Percentiles rank a stretch among this genome's conserved stretches.
These are phyloP conservation scores for Hyaloscypha variabilis DNA, from an alignment of 495 filamentous ascomycete species.

Conservation along the genomic window DNA sequence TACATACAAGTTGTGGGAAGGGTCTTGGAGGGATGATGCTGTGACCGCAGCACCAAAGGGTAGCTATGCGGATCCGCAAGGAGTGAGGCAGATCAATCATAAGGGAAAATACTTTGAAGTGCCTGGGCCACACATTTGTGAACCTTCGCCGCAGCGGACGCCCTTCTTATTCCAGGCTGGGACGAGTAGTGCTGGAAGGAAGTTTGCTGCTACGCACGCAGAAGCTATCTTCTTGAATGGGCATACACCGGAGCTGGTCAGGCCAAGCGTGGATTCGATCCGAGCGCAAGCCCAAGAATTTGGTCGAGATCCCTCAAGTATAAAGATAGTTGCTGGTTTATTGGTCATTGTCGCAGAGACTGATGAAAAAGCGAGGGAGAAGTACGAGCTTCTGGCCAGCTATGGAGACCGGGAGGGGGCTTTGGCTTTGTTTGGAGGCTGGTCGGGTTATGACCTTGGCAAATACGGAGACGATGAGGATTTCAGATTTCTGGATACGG, in stretches of 20 bases:
- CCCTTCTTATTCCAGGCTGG: too few relatives aligned
- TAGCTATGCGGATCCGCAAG: conserved; percentile 55
- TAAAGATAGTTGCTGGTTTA: conserved; percentile 57
- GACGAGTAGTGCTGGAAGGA: too few relatives aligned
- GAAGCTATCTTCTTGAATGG: too few relatives aligned
- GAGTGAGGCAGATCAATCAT: conserved; percentile 67
- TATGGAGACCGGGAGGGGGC: conserved; percentile 62
- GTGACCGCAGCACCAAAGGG: conserved; percentile 51
- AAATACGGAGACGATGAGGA: conserved; percentile 60
- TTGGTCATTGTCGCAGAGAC: conserved; percentile 49
- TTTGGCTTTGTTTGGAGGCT: conserved; percentile 62
- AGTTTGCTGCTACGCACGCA: too few relatives aligned
- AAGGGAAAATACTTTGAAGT: conserved; percentile 66
- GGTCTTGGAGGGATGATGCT: conserved; percentile 61
- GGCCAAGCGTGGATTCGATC: conserved; percentile 53
- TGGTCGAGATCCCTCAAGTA: conserved; percentile 49
- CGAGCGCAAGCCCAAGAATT: conserved; percentile 43
- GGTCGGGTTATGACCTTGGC: conserved; percentile 62
- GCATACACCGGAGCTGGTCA: conserved; percentile 48
- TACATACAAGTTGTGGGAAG: conserved; percentile 57
- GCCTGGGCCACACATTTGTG: conserved; percentile 67
- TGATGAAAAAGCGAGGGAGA: conserved; percentile 53
- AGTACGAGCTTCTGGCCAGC: conserved; percentile 48
- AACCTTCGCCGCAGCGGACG: too few relatives aligned
- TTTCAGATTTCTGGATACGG: conserved; percentile 34